Percentiles rank a stretch among this genome's conserved stretches.
These are phyloP conservation scores for Amanita exitialis DNA, from an alignment of 768 basidiomycete species.

Conservation along the genomic window DNA sequence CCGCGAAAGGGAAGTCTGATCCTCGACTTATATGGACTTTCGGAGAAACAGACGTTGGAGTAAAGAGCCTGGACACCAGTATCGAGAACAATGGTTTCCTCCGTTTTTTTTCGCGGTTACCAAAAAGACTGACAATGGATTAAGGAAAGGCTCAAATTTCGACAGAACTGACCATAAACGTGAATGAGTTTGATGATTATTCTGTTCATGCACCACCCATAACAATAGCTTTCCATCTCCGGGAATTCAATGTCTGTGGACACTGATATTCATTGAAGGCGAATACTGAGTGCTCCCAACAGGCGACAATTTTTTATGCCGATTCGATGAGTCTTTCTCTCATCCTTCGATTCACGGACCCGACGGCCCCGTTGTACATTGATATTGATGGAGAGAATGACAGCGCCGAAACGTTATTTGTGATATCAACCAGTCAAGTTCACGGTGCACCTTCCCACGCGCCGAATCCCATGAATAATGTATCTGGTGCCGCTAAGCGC, in stretches of 20 bases:
- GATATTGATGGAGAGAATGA: slow-evolving; percentile 53
- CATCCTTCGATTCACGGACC: slow-evolving; percentile 68
- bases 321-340: slow-evolving; percentile 58
- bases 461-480: slow-evolving; percentile 15
- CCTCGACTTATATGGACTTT: slow-evolving; percentile 82
- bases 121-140: not conserved
- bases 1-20: slow-evolving; percentile 57
- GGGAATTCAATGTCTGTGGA: slow-evolving; percentile 66
- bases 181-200: slow-evolving; percentile 76
- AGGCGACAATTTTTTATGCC: slow-evolving; percentile 78
- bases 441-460: slow-evolving; percentile 24
- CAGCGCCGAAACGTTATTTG: slow-evolving; percentile 54
- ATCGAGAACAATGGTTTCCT: slow-evolving; percentile 38
- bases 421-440: slow-evolving; percentile 67
- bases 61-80: slow-evolving; percentile 60
- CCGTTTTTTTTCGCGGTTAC: not conserved
- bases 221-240: slow-evolving; percentile 69
- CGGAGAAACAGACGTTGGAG: slow-evolving; percentile 50
- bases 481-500: slow-evolving; percentile 26
- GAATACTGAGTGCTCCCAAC: not conserved
- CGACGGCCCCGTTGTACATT: slow-evolving; percentile 66
- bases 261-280: not conserved
- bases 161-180: slow-evolving; percentile 68
- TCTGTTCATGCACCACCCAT: slow-evolving; percentile 53
- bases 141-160: slow-evolving; percentile 54